phyloP scores from a whole-genome alignment of 441 rosid species.

The Erodium moschatum region DNA sequence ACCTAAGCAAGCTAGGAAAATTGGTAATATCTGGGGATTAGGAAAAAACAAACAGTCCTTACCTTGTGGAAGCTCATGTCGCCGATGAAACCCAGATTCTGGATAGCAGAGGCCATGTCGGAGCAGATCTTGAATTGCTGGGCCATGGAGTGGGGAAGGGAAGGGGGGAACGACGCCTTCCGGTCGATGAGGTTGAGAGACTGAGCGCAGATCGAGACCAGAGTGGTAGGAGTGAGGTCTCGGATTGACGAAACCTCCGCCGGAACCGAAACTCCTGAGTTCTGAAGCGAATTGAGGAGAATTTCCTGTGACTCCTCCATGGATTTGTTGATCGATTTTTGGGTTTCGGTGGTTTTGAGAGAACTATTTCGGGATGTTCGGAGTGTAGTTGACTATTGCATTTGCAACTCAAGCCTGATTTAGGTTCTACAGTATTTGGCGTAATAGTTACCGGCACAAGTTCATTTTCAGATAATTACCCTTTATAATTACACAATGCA shows the following conservation, averaged over 20 bases:
- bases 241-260: constrained; percentile 10
- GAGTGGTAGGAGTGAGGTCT: constrained; percentile 14
- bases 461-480: background rate
- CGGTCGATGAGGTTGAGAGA: constrained; percentile 20
- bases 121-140: constrained; percentile 19
- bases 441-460: background rate
- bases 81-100: constrained; percentile 19
- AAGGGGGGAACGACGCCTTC: constrained; percentile 16
- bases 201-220: constrained; percentile 21
- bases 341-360: background rate
- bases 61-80: constrained; percentile 22
- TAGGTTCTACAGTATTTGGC: background rate
- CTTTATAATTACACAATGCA: no score
- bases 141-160: constrained; percentile 16
- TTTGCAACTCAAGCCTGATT: background rate
- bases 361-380: background rate
- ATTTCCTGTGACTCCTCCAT: constrained; percentile 6
- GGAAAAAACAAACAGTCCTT: background rate
- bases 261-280: constrained; percentile 19
- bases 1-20: background rate
- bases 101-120: constrained; percentile 18
- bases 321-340: background rate
- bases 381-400: background rate
- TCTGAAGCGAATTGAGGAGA: constrained; percentile 16
- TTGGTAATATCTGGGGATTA: no score